Evolutionary conservation across 2,329 filamentous ascomycete genomes (phyloP), one percentile per base, ranked within the genome.

Genomic region (Zymoseptoria crescenta): DNA sequence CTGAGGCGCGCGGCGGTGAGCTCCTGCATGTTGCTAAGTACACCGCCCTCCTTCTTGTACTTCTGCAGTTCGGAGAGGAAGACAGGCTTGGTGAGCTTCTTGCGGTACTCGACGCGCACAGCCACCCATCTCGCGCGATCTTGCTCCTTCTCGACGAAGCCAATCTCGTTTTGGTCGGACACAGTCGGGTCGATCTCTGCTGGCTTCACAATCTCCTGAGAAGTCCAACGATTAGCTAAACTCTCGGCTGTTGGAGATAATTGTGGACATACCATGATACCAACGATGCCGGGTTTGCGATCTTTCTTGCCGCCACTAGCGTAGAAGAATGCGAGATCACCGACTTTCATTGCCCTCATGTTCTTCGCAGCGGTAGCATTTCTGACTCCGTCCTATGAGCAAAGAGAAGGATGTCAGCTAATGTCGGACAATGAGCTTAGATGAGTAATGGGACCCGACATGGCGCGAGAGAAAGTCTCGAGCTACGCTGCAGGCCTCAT

Each of bases 301-400:
- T 65, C 65, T 51, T 59, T 29, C 72, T 95, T 96, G 75, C 89
- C 94, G 69, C 94, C 96, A 52, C 89, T 96, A 75, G 96, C 93
- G 72, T 97, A 97, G 77, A 99, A 97, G 77, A 99, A 97, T 27
- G 91, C 92, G 30, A 92, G 80, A 70, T 99, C 94, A 55, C 92
- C 92, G 58, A 86, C 85, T 68, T 89, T 91, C 94, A 99, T 99
- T 8, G 85, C 83, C 29, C 89, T 84, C 76, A 99, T 86, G 72
- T 96, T 91, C 70, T 96, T 97, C 27, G 90, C 85, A 6, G 93
- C 93, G 75, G 73, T 72, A 19, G 70, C 69, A 55, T 79, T 80
- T 52, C 76, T 67, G 21, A 81, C 78, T 28, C 51, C 51, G 28
- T 52, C 49, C 51, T 41, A 53, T 58, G 19, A 3, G 19, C 24